Conservation (phyloP, 257 asterid species). For the Nicotiana knightiana region DNA sequence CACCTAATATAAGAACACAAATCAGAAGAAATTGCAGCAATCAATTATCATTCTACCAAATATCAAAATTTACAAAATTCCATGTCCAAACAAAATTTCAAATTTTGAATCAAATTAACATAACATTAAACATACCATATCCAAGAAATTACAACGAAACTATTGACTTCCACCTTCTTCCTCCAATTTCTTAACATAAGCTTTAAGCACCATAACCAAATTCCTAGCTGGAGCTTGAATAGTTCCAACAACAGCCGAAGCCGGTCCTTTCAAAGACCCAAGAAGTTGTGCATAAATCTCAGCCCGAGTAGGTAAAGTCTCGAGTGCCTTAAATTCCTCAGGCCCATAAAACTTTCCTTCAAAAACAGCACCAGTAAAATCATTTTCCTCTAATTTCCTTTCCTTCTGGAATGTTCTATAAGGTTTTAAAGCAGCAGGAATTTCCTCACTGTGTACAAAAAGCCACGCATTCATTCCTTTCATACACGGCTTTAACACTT, state of each 20-base stretch:
- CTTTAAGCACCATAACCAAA: constrained; percentile 64
- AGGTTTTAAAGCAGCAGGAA: constrained; percentile 91
- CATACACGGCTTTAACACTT: constrained; percentile 82
- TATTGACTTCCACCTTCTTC: constrained; percentile 46
- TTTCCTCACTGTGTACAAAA: constrained; percentile 79
- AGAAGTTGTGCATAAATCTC: constrained; percentile 66
- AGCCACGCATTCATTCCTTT: constrained; percentile 97
- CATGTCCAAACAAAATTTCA: background rate
- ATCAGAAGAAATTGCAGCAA: background rate
- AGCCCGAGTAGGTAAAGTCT: constrained; percentile 68
- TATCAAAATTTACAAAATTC: background rate
- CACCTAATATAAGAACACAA: background rate
- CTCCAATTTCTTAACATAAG: constrained; percentile 79
- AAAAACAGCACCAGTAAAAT: constrained; percentile 82
- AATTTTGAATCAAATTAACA: constrained; percentile 6
- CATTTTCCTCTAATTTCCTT: constrained; percentile 73
- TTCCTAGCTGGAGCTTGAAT: constrained; percentile 90
- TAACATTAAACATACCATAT: constrained; percentile 17
- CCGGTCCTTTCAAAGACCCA: constrained; percentile 84
- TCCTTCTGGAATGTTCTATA: constrained; percentile 79
- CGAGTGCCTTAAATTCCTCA: constrained; percentile 63
- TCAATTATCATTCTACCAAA: background rate
- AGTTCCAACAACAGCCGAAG: constrained; percentile 87
- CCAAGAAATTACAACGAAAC: background rate
- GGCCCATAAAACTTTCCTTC: constrained; percentile 89